Evolutionary conservation across 2,329 filamentous ascomycete genomes (phyloP), one percentile per base, ranked within the genome.

Genomic region (Blumeriella jaapii): DNA sequence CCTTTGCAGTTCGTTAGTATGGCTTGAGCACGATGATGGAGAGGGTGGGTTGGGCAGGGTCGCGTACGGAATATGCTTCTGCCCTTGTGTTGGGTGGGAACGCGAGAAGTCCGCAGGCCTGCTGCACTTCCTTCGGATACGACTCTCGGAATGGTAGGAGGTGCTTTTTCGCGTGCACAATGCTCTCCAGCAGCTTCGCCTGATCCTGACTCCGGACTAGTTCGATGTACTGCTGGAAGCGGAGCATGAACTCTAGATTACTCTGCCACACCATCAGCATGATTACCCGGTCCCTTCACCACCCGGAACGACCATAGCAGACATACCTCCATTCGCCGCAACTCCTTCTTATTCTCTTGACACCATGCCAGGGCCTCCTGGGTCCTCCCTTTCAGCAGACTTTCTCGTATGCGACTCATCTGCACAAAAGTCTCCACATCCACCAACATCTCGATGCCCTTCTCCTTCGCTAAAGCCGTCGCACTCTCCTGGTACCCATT

Each of bases 151-250:
- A 84, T 2, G 78, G 72, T 11, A 76, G 67, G 17, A 98, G 69
- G 57, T 84, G 80, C 57, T 84, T 93, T 54, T 77, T 80, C 16
- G 86, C 86, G 61, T 96, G 83, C 15, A 68, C 58, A 42, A 86
- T 81, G 9, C 87, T 86, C 44, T 95, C 86, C 30, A 76, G 60
- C 28, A 82, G 65, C 53, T 80, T 85, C 5, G 62, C 55, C 15
- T 69, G 64, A 4, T 77, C 67, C 35, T 71, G 71, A 24, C 68
- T 74, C 40, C 89, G 70, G 40, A 93, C 75, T 41, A 96, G 68
- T 59, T 96, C 91, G 50, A 96, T 87, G 57, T 87, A 96, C 57
- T 96, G 87, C 58, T 98, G 91, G 51, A 93, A 69, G 9, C 91
- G 78, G 27, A 98, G 71, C 67, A 93, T 84, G 54, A 94, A 93